Base-by-base conservation (phyloP, 228 moss, liverwort and hornwort genomes). In the Sphagnum fallax region DNA sequence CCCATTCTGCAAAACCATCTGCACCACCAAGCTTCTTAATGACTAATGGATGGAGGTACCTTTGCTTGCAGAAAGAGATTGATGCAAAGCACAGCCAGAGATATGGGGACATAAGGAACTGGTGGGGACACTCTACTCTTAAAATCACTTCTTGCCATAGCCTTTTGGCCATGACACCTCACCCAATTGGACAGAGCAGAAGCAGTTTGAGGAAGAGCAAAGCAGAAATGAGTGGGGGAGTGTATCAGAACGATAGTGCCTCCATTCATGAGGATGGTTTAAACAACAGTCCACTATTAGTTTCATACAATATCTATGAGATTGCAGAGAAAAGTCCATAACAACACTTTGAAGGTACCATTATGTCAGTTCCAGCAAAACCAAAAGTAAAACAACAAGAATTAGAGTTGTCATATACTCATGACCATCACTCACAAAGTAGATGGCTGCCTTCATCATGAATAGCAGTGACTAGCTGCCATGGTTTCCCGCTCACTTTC, bases 1-100 rank as follows among this genome's bases (percentile, higher is more conserved):
- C 6, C 79, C 79, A 65, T 79, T 79, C 13, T 68, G 57, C 64
- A 79, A 60, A 12, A 64, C 50, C 0, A 79, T 7, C 79, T 79
- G 67, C 75, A 16, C 16, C 6, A 1, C 12, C 55, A 55, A 66
- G 8, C 12, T 50, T 47, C 7, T 12, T 5, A 32, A 47, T 66
- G 48, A 48, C 66, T 14, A 48, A 50, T 50, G 32, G 32, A 32
- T 32, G 32, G 32, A 32, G 32, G 32, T 32, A 32, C 2, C 32
- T 32, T 32, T 32, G 32, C 32, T 32, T 32, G 32, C 32, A 32
- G 32, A 50, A 13, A 66, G 18, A 47, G 32, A 13, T 66, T 49
- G 47, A 48, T 47, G 32, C 16, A 48, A 66, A 66, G 66, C 50
- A 48, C 1, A 12, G 32, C 5, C 12, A 14, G 14, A 48, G 49